phyloP scores from a whole-genome alignment of 495 filamentous ascomycete genomes.

The Xylaria venustula region DNA sequence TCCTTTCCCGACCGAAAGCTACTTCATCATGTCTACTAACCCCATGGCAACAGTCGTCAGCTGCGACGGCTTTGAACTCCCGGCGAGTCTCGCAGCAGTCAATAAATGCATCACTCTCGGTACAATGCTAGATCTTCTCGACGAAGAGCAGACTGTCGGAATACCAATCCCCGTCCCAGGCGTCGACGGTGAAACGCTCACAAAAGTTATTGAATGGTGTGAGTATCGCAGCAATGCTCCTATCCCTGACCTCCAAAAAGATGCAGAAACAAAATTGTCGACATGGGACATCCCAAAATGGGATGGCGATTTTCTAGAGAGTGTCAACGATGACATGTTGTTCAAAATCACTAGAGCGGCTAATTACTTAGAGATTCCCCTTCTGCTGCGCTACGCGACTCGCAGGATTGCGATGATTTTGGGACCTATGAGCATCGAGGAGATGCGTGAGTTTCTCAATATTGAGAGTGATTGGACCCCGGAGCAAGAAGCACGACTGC shows the following conservation, averaged over 20 bases:
- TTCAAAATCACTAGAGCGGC: not conserved
- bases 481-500: not conserved
- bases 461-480: not conserved
- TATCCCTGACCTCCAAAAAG: no score
- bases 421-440: not conserved
- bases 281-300: not conserved
- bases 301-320: not conserved
- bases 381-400: not conserved
- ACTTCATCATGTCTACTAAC: not conserved
- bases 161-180: not conserved
- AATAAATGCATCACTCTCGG: not conserved
- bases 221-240: not conserved
- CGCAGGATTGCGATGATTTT: not conserved
- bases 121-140: not conserved
- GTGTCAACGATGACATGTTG: not conserved
- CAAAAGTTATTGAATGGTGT: conserved; percentile 1
- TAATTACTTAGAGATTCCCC: not conserved
- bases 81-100: not conserved
- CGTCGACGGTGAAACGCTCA: not conserved
- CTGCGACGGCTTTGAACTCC: not conserved
- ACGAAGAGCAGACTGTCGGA: not conserved
- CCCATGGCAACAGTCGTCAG: not conserved
- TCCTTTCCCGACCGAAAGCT: not conserved
- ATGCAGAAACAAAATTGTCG: no score
- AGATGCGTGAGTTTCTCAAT: not conserved